phyloP scores from a whole-genome alignment of 2,329 filamentous ascomycete species.

The Beauveria rudraprayagi region DNA sequence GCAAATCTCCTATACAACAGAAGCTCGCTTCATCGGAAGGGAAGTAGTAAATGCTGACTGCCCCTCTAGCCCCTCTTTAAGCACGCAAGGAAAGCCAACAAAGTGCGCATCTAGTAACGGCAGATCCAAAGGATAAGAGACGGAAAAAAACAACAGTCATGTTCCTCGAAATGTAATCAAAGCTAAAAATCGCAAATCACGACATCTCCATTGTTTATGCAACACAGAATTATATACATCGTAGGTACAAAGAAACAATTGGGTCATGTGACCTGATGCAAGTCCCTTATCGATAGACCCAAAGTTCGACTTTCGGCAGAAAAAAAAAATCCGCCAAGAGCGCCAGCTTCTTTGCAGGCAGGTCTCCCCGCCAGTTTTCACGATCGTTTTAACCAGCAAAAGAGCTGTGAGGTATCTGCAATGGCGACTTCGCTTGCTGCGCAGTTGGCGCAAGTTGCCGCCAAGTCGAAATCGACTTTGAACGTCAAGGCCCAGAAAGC shows the following conservation, averaged over 20 bases:
- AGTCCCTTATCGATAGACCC: conserved; percentile 7
- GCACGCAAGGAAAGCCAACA: background rate
- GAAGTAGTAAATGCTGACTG: background rate
- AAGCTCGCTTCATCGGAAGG: too few relatives aligned
- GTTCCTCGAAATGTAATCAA: background rate
- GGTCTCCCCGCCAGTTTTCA: conserved; percentile 1
- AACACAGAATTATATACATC: background rate
- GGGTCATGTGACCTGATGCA: background rate
- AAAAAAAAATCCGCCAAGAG: conserved; percentile 6
- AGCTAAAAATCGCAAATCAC: background rate
- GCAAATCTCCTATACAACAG: too few relatives aligned
- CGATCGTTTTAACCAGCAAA: background rate
- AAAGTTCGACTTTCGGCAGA: background rate
- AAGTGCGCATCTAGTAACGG: background rate
- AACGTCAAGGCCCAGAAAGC: conserved; percentile 90
- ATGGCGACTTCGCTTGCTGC: conserved; percentile 86
- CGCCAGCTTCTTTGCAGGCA: background rate
- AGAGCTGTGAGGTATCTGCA: conserved; percentile 7
- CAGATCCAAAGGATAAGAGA: background rate
- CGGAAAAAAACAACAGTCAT: background rate
- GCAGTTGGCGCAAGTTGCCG: conserved; percentile 88
- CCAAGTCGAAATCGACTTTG: conserved; percentile 80
- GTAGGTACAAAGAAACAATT: background rate
- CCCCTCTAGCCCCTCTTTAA: conserved; percentile 3
- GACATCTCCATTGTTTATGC: background rate